Evolutionary conservation across 176 grass and related monocot species (phyloP).

Genomic region (Zea mays): DNA sequence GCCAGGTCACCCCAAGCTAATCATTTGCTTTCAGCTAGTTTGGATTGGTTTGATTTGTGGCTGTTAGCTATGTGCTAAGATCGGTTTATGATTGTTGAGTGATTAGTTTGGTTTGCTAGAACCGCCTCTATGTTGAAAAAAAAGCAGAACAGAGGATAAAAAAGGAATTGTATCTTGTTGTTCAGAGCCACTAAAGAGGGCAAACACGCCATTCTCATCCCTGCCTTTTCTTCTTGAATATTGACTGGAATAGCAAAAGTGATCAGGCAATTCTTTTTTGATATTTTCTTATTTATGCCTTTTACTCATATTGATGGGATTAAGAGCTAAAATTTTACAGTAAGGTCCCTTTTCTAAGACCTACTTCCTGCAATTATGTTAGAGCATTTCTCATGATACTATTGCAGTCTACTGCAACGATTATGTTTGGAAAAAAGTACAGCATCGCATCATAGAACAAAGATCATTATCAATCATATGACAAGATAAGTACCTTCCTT

Average conservation of each 20-base stretch:
- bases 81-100: neutral
- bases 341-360: neutral
- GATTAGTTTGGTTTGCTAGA: neutral
- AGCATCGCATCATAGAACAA: conserved; percentile 7
- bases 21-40: neutral
- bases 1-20: neutral
- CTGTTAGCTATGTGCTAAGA: neutral
- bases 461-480: conserved; percentile 30
- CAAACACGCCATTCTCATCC: neutral
- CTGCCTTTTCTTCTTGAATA: neutral
- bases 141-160: neutral
- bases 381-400: conserved; percentile 2
- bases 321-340: neutral
- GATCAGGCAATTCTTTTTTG: neutral
- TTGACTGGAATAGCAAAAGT: neutral
- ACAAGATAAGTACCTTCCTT: conserved; percentile 63
- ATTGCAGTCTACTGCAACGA: neutral
- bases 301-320: neutral
- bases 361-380: neutral
- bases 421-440: conserved; percentile 3
- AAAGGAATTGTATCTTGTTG: neutral
- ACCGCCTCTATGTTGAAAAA: neutral
- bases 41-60: neutral
- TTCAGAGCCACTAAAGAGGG: neutral
- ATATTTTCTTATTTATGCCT: conserved; percentile 4